Evolutionary conservation across 2,329 filamentous ascomycete species (phyloP), one percentile per base, ranked within the genome.

Genomic region (Tolypocladium endophyticum): DNA sequence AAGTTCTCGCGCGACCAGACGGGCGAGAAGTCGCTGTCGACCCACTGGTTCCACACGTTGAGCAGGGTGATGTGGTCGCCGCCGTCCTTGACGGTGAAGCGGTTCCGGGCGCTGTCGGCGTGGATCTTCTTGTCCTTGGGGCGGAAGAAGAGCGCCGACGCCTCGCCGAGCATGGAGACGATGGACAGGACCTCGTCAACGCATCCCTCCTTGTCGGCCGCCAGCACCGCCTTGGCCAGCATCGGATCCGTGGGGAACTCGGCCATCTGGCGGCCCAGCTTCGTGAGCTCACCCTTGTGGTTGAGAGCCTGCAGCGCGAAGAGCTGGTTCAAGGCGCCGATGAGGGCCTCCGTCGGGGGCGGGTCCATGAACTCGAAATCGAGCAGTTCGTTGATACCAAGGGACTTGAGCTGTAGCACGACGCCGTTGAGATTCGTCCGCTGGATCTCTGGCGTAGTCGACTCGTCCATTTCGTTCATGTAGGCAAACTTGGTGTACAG

Each of bases 101-200:
- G 85, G 41, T 88, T 87, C 18, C 92, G 86, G 0, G 94, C 94
- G 62, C 89, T 90, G 72, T 99, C 93, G 16, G 94, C 94, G 69
- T 97, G 90, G 35, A 97, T 88, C 72, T 96, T 96, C 79, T 97
- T 97, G 76, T 99, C 92, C 71, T 97, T 96, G 25, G 94, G 92
- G 0, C 92, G 83, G 81, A 95, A 96, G 79, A 97, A 99, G 6
- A 99, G 82, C 0, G 92, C 87, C 4, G 88, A 91, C 1, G 90
- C 86, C 75, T 97, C 94, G 62, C 89, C 86, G 0, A 97, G 82
- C 90, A 97, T 96, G 50, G 92, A 86, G n/a, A 97, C 90, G 56
- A 97, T 90, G 0, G 89, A 92, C 20, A 99, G 78, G 0, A 97
- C 86, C 74, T 99, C 94, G 61, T 96, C 90, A 0, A 96, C 90